Conservation (phyloP, 2,329 filamentous ascomycete genomes). For the Dactylellina sp. region DNA sequence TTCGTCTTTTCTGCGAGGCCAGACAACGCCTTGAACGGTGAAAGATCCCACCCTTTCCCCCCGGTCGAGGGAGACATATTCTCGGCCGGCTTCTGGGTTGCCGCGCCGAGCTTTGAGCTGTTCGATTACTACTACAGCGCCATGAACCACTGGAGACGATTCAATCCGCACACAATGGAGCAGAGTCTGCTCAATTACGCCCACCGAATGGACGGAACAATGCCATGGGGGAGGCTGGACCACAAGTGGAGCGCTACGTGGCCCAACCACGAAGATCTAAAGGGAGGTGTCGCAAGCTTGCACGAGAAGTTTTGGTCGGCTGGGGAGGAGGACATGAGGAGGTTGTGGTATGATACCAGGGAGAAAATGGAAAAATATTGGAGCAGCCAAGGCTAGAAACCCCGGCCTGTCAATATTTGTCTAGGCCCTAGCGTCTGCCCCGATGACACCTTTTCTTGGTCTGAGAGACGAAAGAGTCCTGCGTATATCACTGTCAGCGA, state of each 20-base stretch:
- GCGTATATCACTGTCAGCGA: neutral
- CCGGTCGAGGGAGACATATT: constrained; percentile 62
- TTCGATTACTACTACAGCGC: constrained; percentile 64
- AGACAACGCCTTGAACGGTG: constrained; percentile 62
- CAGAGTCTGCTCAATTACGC: constrained; percentile 67
- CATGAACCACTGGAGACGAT: constrained; percentile 62
- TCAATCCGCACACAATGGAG: constrained; percentile 64
- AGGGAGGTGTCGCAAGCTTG: constrained; percentile 62
- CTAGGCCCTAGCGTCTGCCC: neutral
- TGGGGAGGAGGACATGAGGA: constrained; percentile 58
- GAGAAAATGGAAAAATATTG: constrained; percentile 52
- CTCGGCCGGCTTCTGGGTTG: constrained; percentile 65
- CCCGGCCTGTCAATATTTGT: too few relatives aligned
- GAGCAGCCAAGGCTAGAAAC: constrained; percentile 40
- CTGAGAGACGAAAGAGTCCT: neutral
- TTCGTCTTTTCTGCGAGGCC: constrained; percentile 63
- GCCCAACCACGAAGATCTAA: constrained; percentile 62
- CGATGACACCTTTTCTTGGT: neutral
- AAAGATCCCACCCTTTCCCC: constrained; percentile 63
- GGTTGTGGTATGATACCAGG: constrained; percentile 42
- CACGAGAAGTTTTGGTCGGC: constrained; percentile 64
- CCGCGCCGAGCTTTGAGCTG: constrained; percentile 63
- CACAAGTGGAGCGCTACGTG: constrained; percentile 65
- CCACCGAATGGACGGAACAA: constrained; percentile 64
- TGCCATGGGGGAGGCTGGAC: constrained; percentile 65